phyloP scores from a whole-genome alignment of 2,329 filamentous ascomycete genomes.

The Xylariaceae sp. region DNA sequence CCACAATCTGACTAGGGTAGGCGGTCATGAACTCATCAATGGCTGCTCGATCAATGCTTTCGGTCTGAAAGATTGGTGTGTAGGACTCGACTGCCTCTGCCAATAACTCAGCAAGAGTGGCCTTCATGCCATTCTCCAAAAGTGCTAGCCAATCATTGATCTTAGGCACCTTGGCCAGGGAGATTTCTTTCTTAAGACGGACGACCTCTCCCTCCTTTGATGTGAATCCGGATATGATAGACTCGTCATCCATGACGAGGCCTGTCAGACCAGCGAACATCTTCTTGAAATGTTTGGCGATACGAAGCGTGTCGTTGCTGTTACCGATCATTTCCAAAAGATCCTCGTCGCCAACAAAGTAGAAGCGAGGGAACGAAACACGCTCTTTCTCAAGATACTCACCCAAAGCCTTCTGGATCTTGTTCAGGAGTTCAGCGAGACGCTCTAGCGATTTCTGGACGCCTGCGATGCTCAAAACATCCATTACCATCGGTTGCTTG shows the following conservation, averaged over 20 bases:
- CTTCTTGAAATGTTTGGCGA: constrained; percentile 98
- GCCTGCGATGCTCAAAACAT: constrained; percentile 92
- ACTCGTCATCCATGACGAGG: constrained; percentile 85
- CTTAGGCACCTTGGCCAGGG: constrained; percentile 85
- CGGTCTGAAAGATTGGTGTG: constrained; percentile 69
- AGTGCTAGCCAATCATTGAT: constrained; percentile 99
- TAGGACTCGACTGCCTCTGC: constrained; percentile 84
- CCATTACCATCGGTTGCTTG: constrained; percentile 91
- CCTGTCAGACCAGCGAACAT: constrained; percentile 98
- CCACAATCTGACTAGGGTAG: constrained; percentile 92
- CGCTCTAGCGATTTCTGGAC: constrained; percentile 95
- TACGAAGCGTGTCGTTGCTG: constrained; percentile 92
- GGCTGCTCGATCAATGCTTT: constrained; percentile 65
- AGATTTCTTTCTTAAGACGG: constrained; percentile 84
- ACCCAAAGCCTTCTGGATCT: constrained; percentile 97
- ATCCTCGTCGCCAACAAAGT: constrained; percentile 99
- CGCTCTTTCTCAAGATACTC: constrained; percentile 98
- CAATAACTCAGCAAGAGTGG: constrained; percentile 85
- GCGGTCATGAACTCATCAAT: constrained; percentile 78
- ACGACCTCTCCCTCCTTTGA: constrained; percentile 95
- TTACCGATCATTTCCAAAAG: constrained; percentile 99
- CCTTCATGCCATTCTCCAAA: constrained; percentile 90
- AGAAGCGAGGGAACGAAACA: constrained; percentile 96
- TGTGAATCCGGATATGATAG: constrained; percentile 84
- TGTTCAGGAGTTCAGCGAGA: constrained; percentile 93